Evolutionary conservation across 163 green algal genomes (phyloP).

Genomic region (Scenedesmus sp.): DNA sequence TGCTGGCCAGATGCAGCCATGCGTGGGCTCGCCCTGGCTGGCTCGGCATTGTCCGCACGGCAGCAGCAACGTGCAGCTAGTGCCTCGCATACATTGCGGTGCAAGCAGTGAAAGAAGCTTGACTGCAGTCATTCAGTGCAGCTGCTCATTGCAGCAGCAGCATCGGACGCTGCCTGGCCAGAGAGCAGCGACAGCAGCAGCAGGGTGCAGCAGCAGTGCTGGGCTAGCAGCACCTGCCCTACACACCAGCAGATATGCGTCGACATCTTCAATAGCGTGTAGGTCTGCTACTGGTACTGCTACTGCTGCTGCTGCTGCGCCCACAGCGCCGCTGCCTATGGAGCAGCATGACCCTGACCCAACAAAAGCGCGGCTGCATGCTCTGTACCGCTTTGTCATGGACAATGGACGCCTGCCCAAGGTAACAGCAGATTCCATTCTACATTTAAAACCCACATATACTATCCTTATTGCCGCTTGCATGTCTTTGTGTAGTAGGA

Average conservation of each 20-base stretch:
- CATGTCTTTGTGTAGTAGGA: too few relatives aligned
- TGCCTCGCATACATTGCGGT: neutral
- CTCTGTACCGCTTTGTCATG: constrained; percentile 2
- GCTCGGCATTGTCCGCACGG: neutral
- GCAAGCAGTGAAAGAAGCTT: neutral
- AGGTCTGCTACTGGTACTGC: neutral
- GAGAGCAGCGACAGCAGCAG: neutral
- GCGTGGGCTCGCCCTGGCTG: neutral
- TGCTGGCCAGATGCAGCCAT: neutral
- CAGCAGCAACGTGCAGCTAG: neutral
- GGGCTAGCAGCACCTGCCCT: neutral
- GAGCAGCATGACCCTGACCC: constrained; percentile 7
- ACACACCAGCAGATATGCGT: neutral
- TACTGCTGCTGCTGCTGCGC: neutral
- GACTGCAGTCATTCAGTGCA: neutral
- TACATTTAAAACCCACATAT: neutral
- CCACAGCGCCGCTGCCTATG: neutral
- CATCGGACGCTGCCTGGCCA: neutral
- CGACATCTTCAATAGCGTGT: neutral
- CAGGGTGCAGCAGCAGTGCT: neutral
- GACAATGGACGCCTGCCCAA: neutral
- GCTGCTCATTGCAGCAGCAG: neutral
- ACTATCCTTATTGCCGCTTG: too few relatives aligned
- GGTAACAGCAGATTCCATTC: neutral
- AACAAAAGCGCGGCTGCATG: constrained; percentile 23